Base-by-base conservation (phyloP, 2,329 filamentous ascomycete species). In the Aspergillus tubingensis region DNA sequence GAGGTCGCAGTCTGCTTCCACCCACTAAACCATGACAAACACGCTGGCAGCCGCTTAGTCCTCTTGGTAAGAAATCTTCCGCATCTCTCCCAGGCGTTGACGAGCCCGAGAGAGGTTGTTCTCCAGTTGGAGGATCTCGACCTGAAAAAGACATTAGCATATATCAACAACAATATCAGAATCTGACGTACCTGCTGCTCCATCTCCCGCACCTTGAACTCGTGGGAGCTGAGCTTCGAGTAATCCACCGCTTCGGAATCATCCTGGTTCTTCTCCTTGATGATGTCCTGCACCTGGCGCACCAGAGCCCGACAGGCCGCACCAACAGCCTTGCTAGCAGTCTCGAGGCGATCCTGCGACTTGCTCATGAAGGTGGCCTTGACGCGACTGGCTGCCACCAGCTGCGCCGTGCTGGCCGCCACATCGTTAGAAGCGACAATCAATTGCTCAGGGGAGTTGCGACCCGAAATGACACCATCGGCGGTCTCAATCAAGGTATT, bases 151-250 rank as follows among this genome's bases (percentile, higher is more conserved):
- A 17, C 8, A 38, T 55, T 59, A 55, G 11, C 10, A 8, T 5
- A 8, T 8, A 13, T 19, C 25, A 27, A 21, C 15, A 8, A 17
- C 6, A 43, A 36, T 15, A 36, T 5, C 21, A 11, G 21, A 6
- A 41, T 8, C 21, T 8, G 17, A 83, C 85, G 70, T 83, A 96
- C 93, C 91, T 99, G 95, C 75, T 99, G 95, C 81, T 99, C 95
- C 95, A 99, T 99, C 81, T 99, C 93, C 70, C 90, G 86, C 54
- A 97, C 92, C 85, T 99, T 99, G 83, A 99, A 98, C 80, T 99
- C 95, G 78, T 97, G 94, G 32, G 90, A 88, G 63, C 91, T 93
- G 50, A 99, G 81, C 80, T 92, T 91, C 47, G 85, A 83, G 78
- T 98, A 99, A 76, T 99, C 95, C 21, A 96, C 87, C 54, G 85